phyloP scores from a whole-genome alignment of 2,329 filamentous ascomycete genomes.

The Scedosporium minutisporum region DNA sequence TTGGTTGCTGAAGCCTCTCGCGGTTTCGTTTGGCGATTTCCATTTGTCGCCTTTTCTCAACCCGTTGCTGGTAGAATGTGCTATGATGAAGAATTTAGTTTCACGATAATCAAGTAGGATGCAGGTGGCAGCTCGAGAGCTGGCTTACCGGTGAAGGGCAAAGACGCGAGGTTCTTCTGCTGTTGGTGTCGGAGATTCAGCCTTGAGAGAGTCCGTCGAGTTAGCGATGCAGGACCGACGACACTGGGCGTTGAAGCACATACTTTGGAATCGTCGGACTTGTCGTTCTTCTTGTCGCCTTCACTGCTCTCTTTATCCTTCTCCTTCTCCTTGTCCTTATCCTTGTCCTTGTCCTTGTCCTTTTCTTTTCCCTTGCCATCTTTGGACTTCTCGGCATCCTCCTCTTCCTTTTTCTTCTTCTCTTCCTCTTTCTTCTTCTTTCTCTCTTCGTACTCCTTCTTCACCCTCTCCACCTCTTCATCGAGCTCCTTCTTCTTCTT shows the following conservation, averaged over 20 bases:
- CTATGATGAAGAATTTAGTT: constrained; percentile 32
- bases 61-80: constrained; percentile 75
- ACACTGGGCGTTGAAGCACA: constrained; percentile 12
- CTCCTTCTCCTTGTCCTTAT: constrained; percentile 14
- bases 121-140: not conserved
- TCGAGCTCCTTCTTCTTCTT: constrained; percentile 57
- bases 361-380: constrained; percentile 29
- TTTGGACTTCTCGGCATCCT: constrained; percentile 35
- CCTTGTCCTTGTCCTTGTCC: constrained; percentile 23
- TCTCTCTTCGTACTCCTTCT: constrained; percentile 70
- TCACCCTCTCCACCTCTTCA: constrained; percentile 53
- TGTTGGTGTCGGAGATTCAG: constrained; percentile 9
- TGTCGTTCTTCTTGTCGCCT: not conserved
- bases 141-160: constrained; percentile 62
- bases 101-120: not conserved
- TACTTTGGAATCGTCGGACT: not conserved
- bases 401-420: constrained; percentile 42
- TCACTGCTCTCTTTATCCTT: constrained; percentile 14
- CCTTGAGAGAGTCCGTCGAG: constrained; percentile 8
- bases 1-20: constrained; percentile 68
- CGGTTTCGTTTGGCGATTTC: constrained; percentile 62
- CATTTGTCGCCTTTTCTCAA: constrained; percentile 55
- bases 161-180: constrained; percentile 74
- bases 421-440: constrained; percentile 61
- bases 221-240: not conserved